Evolutionary conservation across 2,329 filamentous ascomycete species (phyloP).

Genomic region (Epichloe amarillans): DNA sequence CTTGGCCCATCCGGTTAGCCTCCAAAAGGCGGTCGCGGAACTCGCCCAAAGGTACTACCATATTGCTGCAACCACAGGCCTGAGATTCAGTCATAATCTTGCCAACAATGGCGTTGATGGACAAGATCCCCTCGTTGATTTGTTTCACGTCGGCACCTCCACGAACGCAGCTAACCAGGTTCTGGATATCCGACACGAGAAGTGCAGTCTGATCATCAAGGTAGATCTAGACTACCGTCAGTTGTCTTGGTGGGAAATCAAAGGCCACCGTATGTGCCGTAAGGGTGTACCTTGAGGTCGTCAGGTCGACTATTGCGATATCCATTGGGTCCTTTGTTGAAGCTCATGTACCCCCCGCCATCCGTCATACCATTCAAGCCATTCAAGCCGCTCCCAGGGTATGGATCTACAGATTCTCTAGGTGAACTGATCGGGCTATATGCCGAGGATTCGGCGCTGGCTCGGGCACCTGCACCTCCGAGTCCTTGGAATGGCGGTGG

Average conservation of each 20-base stretch:
- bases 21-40: conserved; percentile 54
- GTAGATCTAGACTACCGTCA: conserved; percentile 42
- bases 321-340: conserved; percentile 27
- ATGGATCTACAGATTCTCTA: conserved; percentile 39
- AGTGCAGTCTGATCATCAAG: conserved; percentile 72
- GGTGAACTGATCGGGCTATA: conserved; percentile 65
- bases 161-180: conserved; percentile 62
- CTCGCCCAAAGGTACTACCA: conserved; percentile 43
- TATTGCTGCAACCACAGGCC: conserved; percentile 35
- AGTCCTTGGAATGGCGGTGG: conserved; percentile 46
- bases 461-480: conserved; percentile 34
- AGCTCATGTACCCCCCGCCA: conserved; percentile 21
- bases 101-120: conserved; percentile 57
- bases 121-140: conserved; percentile 55
- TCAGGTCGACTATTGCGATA: conserved; percentile 31
- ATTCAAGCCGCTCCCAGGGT: conserved; percentile 18
- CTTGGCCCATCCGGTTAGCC: conserved; percentile 46
- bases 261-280: conserved; percentile 8
- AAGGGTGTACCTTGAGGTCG: conserved; percentile 32
- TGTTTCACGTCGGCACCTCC: conserved; percentile 48
- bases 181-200: conserved; percentile 68
- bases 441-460: conserved; percentile 56
- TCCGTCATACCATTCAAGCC: conserved; percentile 23
- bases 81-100: conserved; percentile 57
- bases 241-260: conserved; percentile 5